Percentiles rank a stretch among this genome's conserved stretches.
phyloP scores from a whole-genome alignment of 2,329 filamentous ascomycete species.

The Aotearoamyces nothofagi region DNA sequence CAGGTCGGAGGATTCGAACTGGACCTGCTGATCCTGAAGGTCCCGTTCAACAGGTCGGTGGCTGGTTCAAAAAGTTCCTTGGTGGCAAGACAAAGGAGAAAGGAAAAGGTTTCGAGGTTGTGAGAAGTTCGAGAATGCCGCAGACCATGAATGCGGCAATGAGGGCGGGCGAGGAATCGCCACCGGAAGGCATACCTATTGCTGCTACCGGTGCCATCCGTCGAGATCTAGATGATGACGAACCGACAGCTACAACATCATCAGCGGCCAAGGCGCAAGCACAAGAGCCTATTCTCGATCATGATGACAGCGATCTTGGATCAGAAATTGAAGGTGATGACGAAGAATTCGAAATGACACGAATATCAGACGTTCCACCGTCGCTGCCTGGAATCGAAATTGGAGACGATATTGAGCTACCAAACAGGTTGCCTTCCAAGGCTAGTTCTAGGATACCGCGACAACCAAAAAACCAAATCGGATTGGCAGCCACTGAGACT shows the following conservation, averaged over 20 bases:
- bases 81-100: conserved; percentile 85
- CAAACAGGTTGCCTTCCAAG: conserved; percentile 46
- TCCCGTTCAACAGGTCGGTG: conserved; percentile 74
- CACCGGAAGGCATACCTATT: conserved; percentile 49
- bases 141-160: conserved; percentile 46
- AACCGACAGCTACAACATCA: conserved; percentile 22
- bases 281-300: conserved; percentile 9
- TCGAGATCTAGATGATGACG: conserved; percentile 47
- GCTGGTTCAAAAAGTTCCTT: conserved; percentile 72
- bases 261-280: conserved; percentile 7
- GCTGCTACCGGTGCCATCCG: conserved; percentile 22
- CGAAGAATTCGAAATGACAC: conserved; percentile 24
- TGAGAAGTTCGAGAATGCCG: conserved; percentile 76
- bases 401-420: conserved; percentile 25
- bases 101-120: conserved; percentile 92
- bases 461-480: conserved; percentile 10
- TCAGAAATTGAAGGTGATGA: conserved; percentile 30
- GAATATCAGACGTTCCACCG: conserved; percentile 35
- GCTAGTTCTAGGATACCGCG: too few species aligned
- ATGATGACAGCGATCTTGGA: conserved; percentile 10
- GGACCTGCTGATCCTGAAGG: conserved; percentile 91
- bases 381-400: conserved; percentile 43
- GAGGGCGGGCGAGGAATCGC: conserved; percentile 49
- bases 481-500: conserved; percentile 9
- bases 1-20: conserved; percentile 75